Conservation (phyloP, 768 basidiomycete genomes). For the Naematelia encephala region DNA sequence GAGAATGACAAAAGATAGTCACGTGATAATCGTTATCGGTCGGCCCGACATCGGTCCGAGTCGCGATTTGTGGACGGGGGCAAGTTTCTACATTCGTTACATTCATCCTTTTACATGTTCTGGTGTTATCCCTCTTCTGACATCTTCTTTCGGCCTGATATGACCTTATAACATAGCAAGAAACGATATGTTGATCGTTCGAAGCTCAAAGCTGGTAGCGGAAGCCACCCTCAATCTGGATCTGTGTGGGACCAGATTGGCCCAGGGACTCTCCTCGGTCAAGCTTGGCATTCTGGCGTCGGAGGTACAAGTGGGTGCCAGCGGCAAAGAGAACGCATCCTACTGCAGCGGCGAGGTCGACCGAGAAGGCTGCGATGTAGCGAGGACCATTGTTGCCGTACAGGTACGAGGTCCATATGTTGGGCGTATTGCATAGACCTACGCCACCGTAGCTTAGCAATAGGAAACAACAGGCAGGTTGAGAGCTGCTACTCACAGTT, state of each 20-base stretch:
- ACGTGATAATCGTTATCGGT: no score
- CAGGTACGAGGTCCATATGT: conserved; percentile 49
- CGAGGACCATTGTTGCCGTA: conserved; percentile 39
- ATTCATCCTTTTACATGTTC: no score
- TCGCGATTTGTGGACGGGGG: no score
- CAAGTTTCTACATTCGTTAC: no score
- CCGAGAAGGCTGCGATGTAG: conserved; percentile 44
- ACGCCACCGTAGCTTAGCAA: conserved; percentile 9
- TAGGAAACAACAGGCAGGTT: no score
- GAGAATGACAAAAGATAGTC: no score
- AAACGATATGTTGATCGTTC: no score
- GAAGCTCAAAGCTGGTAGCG: conserved; percentile 48
- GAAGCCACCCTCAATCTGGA: conserved; percentile 43
- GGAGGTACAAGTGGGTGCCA: conserved; percentile 39
- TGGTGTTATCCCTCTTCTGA: no score
- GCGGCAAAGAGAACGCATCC: conserved; percentile 31
- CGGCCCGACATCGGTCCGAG: no score
- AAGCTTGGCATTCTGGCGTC: conserved; percentile 37
- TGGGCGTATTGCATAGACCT: conserved; percentile 23
- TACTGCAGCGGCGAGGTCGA: conserved; percentile 44
- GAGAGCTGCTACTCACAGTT: conserved; percentile 30
- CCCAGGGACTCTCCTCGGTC: conserved; percentile 39
- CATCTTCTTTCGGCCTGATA: no score
- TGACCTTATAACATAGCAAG: no score
- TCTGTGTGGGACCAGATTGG: conserved; percentile 31